Percentiles rank a stretch among this genome's conserved stretches.
Evolutionary conservation across 768 basidiomycete species (phyloP).

Genomic region (Neoboletus subvelutipes): DNA sequence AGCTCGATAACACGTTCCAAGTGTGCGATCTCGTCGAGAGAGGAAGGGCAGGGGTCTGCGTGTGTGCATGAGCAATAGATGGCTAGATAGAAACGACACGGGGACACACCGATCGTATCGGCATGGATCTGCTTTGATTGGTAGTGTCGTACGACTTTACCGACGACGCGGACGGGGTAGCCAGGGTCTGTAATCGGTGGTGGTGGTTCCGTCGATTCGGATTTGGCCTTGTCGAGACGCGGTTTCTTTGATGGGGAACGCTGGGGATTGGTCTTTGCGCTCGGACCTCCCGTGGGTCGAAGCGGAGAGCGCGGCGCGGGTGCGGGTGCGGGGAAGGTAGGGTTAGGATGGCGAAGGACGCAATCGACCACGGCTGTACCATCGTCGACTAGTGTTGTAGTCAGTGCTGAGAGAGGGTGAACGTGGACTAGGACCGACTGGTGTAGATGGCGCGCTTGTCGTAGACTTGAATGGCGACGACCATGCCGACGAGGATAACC

Average conservation of each 20-base stretch:
- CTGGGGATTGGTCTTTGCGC: background rate
- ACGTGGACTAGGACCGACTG: constrained; percentile 33
- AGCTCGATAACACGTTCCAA: constrained; percentile 51
- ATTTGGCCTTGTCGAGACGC: constrained; percentile 6
- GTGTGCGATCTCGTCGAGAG: constrained; percentile 61
- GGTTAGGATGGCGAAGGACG: constrained; percentile 41
- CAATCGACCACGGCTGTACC: constrained; percentile 76
- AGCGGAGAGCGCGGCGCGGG: background rate
- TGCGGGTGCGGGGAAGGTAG: constrained; percentile 19
- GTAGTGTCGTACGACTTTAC: constrained; percentile 42
- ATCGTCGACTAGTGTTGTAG: constrained; percentile 59
- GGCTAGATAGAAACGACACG: background rate
- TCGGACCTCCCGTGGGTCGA: constrained; percentile 4
- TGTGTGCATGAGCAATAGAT: background rate
- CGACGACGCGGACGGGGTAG: constrained; percentile 44
- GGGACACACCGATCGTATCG: constrained; percentile 49
- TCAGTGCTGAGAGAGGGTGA: background rate
- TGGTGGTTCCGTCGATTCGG: constrained; percentile 21
- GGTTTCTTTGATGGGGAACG: constrained; percentile 19
- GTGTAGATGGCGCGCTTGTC: constrained; percentile 62
- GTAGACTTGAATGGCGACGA: constrained; percentile 61
- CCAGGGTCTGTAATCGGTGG: constrained; percentile 47
- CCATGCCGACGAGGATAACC: constrained; percentile 58
- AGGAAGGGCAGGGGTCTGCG: constrained; percentile 46
- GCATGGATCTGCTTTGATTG: constrained; percentile 47